These are phyloP conservation scores for Hanseniaspora meyeri DNA, from an alignment of 805 yeast genomes.

Conservation along the genomic window DNA sequence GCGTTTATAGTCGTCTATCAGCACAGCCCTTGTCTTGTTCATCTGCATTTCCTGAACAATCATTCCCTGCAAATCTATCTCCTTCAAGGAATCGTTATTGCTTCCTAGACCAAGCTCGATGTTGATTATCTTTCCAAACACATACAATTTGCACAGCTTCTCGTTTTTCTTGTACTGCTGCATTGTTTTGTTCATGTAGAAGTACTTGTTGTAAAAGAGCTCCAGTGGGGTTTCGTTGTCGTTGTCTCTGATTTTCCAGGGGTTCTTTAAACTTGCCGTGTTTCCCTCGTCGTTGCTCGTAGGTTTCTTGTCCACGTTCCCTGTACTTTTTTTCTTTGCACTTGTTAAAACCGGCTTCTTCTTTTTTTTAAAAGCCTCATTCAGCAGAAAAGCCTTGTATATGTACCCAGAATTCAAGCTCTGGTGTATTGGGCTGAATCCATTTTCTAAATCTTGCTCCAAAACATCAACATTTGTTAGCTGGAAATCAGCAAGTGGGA, in stretches of 20 bases:
- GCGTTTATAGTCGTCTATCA: constrained; percentile 42
- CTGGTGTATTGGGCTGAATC: constrained; percentile 72
- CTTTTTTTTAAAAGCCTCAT: constrained; percentile 21
- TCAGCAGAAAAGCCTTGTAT: constrained; percentile 24
- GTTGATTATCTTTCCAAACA: constrained; percentile 53
- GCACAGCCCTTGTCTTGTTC: constrained; percentile 54
- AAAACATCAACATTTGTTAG: constrained; percentile 29
- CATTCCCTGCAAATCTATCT: constrained; percentile 23
- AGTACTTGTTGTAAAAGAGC: constrained; percentile 32
- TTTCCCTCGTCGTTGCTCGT: constrained; percentile 2
- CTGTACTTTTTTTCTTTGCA: constrained; percentile 8
- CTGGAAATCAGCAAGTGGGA: constrained; percentile 18
- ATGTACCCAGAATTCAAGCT: constrained; percentile 31
- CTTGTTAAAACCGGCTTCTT: constrained; percentile 3
- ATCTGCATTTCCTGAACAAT: constrained; percentile 35
- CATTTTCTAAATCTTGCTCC: constrained; percentile 56
- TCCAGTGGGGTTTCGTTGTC: constrained; percentile 65
- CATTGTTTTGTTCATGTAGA: not conserved
- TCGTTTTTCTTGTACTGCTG: constrained; percentile 31
- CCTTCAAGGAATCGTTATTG: constrained; percentile 37
- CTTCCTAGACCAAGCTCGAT: constrained; percentile 58
- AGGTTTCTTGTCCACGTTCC: not conserved
- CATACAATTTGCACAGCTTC: constrained; percentile 35
- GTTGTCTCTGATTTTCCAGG: constrained; percentile 47
- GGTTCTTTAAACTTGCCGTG: constrained; percentile 20